These are phyloP conservation scores for Suhomyces anneliseae DNA, from an alignment of 1,139 yeast species.

Conservation along the genomic window DNA sequence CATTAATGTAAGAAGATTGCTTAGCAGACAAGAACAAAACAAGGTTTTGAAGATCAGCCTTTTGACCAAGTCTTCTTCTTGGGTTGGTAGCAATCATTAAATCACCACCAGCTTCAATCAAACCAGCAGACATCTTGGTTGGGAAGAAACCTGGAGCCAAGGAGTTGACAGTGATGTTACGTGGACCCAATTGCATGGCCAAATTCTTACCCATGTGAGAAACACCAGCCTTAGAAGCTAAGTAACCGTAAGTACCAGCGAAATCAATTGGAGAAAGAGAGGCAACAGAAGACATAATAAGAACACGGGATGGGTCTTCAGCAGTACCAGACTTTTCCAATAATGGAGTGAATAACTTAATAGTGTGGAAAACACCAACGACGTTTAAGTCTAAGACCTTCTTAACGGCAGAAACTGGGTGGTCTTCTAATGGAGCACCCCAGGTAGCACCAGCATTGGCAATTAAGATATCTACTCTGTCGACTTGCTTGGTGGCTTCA, in stretches of 20 bases:
- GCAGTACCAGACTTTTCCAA: conserved; percentile 54
- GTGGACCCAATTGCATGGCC: conserved; percentile 66
- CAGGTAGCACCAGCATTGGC: conserved; percentile 85
- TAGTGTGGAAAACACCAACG: conserved; percentile 68
- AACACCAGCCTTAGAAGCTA: conserved; percentile 78
- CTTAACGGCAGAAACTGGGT: conserved; percentile 61
- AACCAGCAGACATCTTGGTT: conserved; percentile 71
- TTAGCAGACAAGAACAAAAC: conserved; percentile 59
- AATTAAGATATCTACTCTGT: conserved; percentile 59
- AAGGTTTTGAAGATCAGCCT: conserved; percentile 61
- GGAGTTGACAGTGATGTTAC: conserved; percentile 64
- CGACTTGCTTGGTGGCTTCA: conserved; percentile 41
- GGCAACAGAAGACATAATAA: conserved; percentile 68
- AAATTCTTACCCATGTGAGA: conserved; percentile 66
- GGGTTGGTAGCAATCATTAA: conserved; percentile 55
- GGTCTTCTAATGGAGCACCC: conserved; percentile 67
- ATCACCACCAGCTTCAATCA: conserved; percentile 57
- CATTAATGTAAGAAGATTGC: conserved; percentile 65
- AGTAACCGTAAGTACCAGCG: conserved; percentile 64
- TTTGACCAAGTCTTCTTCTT: conserved; percentile 60
- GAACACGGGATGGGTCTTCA: conserved; percentile 64
- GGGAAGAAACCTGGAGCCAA: conserved; percentile 83
- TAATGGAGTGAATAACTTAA: conserved; percentile 61
- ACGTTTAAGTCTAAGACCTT: conserved; percentile 68
- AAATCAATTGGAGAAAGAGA: conserved; percentile 47